phyloP scores from a whole-genome alignment of 169 alveolate species.

The Plasmodium fragile region DNA sequence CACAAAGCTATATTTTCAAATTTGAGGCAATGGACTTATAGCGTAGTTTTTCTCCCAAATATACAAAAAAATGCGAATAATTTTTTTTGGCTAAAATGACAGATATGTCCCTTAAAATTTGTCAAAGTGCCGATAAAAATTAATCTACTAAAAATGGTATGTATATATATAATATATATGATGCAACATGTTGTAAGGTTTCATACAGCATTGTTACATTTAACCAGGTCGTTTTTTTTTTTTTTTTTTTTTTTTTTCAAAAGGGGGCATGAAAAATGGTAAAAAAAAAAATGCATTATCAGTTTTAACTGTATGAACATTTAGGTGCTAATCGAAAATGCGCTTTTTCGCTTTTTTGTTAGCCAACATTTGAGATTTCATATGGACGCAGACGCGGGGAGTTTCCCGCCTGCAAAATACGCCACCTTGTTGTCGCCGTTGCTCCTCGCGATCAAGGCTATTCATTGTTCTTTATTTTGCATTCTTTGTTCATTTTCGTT shows the following conservation, averaged over 20 bases:
- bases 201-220: not conserved
- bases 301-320: not conserved
- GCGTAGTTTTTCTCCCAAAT: not conserved
- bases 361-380: not conserved
- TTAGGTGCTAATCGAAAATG: not conserved
- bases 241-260: constrained; percentile 8
- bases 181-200: not conserved
- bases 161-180: not conserved
- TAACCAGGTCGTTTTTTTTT: not conserved
- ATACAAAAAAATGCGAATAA: not conserved
- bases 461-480: not conserved
- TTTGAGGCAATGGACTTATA: not conserved
- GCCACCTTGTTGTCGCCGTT: not conserved
- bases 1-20: not conserved
- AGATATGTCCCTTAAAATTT: constrained; percentile 1
- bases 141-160: not conserved
- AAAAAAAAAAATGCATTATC: not conserved
- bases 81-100: not conserved
- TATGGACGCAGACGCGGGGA: not conserved
- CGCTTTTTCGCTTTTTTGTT: not conserved
- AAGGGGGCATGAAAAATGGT: not conserved
- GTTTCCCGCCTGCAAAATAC: not conserved
- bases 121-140: not conserved
- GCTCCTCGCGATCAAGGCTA: not conserved
- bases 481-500: not conserved